Conservation (phyloP, 2,329 filamentous ascomycete genomes). For the Aspergillus thermomutatus region DNA sequence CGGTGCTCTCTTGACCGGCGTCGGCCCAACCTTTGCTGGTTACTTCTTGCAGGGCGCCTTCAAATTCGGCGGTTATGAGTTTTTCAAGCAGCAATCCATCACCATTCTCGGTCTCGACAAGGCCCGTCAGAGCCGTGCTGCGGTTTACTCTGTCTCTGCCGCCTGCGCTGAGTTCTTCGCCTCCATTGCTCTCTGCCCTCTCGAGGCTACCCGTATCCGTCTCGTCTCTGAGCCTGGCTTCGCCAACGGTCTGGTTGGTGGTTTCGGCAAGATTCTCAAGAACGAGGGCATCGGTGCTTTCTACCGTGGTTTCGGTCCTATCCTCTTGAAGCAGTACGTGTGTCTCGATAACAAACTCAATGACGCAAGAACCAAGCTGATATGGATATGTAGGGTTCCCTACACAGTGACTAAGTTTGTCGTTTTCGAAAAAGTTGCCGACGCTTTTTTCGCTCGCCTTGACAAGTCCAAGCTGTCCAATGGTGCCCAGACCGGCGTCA, state of each 20-base stretch:
- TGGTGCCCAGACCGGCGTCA: conserved; percentile 71
- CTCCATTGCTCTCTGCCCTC: conserved; percentile 71
- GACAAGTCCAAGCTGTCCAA: conserved; percentile 70
- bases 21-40: conserved; percentile 79
- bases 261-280: conserved; percentile 79
- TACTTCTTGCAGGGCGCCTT: conserved; percentile 93
- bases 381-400: conserved; percentile 60
- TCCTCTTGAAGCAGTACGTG: conserved; percentile 75
- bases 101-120: conserved; percentile 73
- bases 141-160: conserved; percentile 70
- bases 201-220: conserved; percentile 91
- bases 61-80: conserved; percentile 93
- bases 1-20: conserved; percentile 79
- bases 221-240: conserved; percentile 85
- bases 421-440: conserved; percentile 84
- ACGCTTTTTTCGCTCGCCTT: conserved; percentile 64
- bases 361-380: background rate
- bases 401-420: conserved; percentile 97
- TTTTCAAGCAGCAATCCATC: conserved; percentile 92
- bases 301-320: conserved; percentile 88
- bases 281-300: conserved; percentile 80
- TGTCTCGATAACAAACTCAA: background rate
- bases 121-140: conserved; percentile 73
- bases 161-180: conserved; percentile 63
- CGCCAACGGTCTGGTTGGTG: conserved; percentile 72